phyloP scores from a whole-genome alignment of 2,329 filamentous ascomycete genomes.

The Onygenales sp. region DNA sequence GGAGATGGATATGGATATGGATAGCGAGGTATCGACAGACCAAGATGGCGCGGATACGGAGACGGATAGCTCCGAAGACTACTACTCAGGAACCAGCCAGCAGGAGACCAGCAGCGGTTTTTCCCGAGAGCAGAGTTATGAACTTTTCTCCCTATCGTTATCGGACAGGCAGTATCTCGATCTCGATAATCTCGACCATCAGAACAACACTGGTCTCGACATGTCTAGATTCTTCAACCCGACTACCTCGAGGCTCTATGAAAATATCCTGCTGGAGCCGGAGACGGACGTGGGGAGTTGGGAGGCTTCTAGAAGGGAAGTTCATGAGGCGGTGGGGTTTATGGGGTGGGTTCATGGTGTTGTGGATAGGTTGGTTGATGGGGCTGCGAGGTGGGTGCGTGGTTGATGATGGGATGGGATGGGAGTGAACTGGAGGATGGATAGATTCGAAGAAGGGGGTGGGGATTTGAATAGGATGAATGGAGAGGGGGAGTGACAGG shows the following conservation, averaged over 20 bases:
- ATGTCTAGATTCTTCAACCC: slow-evolving; percentile 16
- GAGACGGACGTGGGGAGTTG: slow-evolving; percentile 3
- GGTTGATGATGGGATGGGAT: neutral
- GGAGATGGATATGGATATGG: no score
- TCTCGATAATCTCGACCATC: no score
- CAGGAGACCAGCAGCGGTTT: no score
- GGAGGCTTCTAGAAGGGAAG: neutral
- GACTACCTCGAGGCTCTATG: slow-evolving; percentile 9
- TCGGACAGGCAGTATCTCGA: no score
- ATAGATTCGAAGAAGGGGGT: neutral
- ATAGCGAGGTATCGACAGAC: no score
- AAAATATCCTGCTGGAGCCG: slow-evolving; percentile 7
- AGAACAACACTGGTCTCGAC: neutral
- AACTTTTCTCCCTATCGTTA: no score
- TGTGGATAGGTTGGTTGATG: neutral
- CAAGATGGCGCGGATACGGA: no score
- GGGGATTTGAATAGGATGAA: neutral
- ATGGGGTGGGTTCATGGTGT: neutral
- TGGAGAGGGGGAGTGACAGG: neutral
- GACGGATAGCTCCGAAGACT: no score
- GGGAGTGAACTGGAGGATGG: neutral
- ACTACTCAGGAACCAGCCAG: no score
- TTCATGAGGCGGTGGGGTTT: neutral
- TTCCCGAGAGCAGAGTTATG: no score
- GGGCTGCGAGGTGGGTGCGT: neutral